Evolutionary conservation across 768 basidiomycete genomes (phyloP), one percentile per base, ranked within the genome.

Genomic region (Leccinum longicurvipes): DNA sequence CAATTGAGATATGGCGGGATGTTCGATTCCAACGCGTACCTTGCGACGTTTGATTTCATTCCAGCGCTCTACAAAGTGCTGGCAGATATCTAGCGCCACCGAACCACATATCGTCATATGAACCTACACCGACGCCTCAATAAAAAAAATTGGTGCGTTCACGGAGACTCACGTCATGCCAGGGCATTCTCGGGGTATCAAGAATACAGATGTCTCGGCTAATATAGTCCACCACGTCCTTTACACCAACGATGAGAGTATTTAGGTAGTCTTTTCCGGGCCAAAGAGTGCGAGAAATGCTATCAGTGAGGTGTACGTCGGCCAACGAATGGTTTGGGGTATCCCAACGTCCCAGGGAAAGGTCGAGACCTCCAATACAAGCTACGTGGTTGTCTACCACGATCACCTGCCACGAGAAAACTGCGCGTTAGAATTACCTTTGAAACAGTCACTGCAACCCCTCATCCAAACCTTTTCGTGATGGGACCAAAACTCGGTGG

Each of bases 291-390:
- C 78, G 79, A 45, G 72, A 64, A 66, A 94, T 93, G 63, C 12
- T 41, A 41, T 94, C 79, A 2, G 92, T 92, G 0, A 93, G 93
- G 67, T 98, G 94, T 3, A 84, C 91, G 65, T 99, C 96, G 3
- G 94, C 89, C 36, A 98, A 80, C 1, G 94, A 94, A 68, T 93
- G 90, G 39, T 76, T 88, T 65, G 91, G 84, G 0, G 90, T 92
- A 73, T 98, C 97, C 95, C 96, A 99, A 19, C 97, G 87, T 11
- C 97, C 97, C 63, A 94, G 97, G 75, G 93, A 98, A n/a, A 97
- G 78, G 70, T 99, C 97, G 25, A 99, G 83, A 11, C 97, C 97
- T 23, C 97, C 97, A 52, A 97, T 85, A 61, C 87, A 89, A 3
- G 91, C 93, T 50, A 76, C 79, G 64, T 89, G 85, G 65, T 93